Base-by-base conservation (phyloP, 176 grass and related monocot genomes). In the Oryza brachyantha region DNA sequence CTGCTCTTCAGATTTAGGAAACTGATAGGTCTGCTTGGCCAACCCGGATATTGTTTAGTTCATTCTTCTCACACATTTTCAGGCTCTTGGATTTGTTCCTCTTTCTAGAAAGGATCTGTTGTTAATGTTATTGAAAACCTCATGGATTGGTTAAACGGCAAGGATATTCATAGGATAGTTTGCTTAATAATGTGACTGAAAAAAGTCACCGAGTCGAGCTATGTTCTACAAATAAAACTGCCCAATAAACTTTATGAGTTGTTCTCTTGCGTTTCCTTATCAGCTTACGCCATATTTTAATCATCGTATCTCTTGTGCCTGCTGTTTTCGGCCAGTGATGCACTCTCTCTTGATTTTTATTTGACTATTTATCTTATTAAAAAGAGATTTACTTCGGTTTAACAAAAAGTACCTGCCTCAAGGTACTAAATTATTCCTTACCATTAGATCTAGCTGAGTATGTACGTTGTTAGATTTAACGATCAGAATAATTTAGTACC, bases 1-100 rank as follows among this genome's bases (percentile, higher is more conserved):
- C 85, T 36, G 70, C 96, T 45, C 90, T 99, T 43, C 90, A 99
- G 78, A 91, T 98, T 41, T 98, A 90, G 84, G 64, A 55, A 73
- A 57, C 22, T 43, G 24, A n/a, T 32, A 72, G 17, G 64, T 64
- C 77, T 81, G 28, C 55, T 81, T 45, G 77, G 16, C 21, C 22
- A 28, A 0, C 35, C 21, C 52, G 45, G 55, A 71, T 70, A 45
- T 13, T 83, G 43, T 70, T 80, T 38, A 36, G 73, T 73, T 83
- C 59, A 74, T 90, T 54, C 32, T 90, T 79, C 25, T 43, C 50
- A 38, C 24, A 54, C 59, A 19, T 24, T 59, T 68, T 71, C 13
- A 50, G 32, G 46, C 58, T 76, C 32, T 64, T 82, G 11, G 25
- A 72, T 36, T 73, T 60, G n/a, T 10, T 62, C 42, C 48, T 31